Base-by-base conservation (phyloP, 2,329 filamentous ascomycete species). In the Bisporella sp. region DNA sequence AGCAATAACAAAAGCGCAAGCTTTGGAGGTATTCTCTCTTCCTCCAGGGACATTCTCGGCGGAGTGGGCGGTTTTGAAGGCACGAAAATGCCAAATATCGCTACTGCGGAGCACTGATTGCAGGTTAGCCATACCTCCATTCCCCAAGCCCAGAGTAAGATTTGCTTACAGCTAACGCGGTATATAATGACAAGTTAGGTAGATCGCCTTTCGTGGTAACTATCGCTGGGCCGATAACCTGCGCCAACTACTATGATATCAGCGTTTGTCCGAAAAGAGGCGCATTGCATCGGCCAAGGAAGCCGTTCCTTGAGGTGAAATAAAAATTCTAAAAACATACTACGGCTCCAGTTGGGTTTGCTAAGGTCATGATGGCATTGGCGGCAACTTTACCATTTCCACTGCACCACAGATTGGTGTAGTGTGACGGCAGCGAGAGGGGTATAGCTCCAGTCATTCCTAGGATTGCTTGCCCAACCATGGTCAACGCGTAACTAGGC, bases 391-490 rank as follows among this genome's bases (percentile, higher is more conserved):
- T 81, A 5, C 91, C 92, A 8, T 75, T 73, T 60, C 87, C 84
- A 1, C 89, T 91, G 70, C 97, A 97, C 93, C 93, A 97, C 53
- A 96, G 73, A 65, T 96, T 90, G 48, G 88, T 93, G 69, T 95
- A 99, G 54, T 89, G 77, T 0, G 93, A 92, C 1, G 93, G 92
- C 0, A 91, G 89, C 5, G 86, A 83, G 7, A 97, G 79, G 9
- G 95, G 89, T 66, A 97, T 96, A 0, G 93, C 90, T 65, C 97
- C 93, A 1, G 89, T 83, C 37, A 96, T 75, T 1, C 92, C 93
- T 47, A 87, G 89, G 53, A 99, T 67, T 65, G 97, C 85, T 71
- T 97, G 92, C 4, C 92, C 92, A 59, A 93, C 84, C 85, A 97
- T 88, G 54, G 89, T 84, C 42, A 87, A 76, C 40, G 83, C 83